Conservation (phyloP, 441 rosid species). For the Jatropha podagrica region DNA sequence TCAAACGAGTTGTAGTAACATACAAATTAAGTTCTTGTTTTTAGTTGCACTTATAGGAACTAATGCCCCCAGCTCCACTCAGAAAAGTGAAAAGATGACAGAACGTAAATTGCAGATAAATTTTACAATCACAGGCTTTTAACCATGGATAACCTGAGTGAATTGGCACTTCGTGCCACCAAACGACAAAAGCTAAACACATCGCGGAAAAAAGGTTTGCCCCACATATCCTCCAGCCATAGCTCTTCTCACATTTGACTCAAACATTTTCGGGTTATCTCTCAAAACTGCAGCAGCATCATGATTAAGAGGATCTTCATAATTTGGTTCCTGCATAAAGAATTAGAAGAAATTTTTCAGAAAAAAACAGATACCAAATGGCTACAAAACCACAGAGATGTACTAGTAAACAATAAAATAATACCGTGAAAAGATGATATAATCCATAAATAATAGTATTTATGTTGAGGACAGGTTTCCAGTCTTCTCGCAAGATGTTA, state of each 20-base stretch:
- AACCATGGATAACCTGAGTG: conserved; percentile 15
- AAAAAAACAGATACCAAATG: conserved; percentile 9
- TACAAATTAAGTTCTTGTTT: conserved; percentile 18
- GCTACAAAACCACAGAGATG: not conserved
- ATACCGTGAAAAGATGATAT: conserved; percentile 91
- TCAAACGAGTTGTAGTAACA: conserved; percentile 22
- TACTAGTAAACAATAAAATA: not conserved
- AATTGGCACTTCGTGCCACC: conserved; percentile 16
- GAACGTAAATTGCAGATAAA: conserved; percentile 27
- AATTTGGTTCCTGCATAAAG: conserved; percentile 71
- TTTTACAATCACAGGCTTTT: conserved; percentile 33
- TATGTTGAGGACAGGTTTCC: conserved; percentile 96
- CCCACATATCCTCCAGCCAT: conserved; percentile 88
- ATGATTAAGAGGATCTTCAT: conserved; percentile 89
- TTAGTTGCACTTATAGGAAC: conserved; percentile 24
- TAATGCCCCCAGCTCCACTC: conserved; percentile 27
- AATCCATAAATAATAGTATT: conserved; percentile 93
- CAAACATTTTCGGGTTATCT: conserved; percentile 75
- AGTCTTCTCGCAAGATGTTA: conserved; percentile 89
- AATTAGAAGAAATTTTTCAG: not conserved
- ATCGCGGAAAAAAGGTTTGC: conserved; percentile 67
- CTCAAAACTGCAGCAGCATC: conserved; percentile 88
- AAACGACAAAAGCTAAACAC: conserved; percentile 45
- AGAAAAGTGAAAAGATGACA: conserved; percentile 24
- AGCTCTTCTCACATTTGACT: conserved; percentile 77